Evolutionary conservation across 2,329 filamentous ascomycete genomes (phyloP).

Genomic region (Fusarium redolens): DNA sequence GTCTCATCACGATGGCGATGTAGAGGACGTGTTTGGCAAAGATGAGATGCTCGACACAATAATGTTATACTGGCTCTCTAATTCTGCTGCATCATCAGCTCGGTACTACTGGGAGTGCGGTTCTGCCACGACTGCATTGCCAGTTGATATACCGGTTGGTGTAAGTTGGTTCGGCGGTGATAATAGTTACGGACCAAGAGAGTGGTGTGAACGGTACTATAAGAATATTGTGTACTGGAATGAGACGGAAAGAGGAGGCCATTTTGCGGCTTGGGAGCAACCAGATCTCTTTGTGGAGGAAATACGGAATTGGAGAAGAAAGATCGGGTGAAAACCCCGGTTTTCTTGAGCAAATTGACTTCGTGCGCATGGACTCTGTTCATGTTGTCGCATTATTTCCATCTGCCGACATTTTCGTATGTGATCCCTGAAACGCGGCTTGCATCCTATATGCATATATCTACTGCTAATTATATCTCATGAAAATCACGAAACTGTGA

Average conservation of each 20-base stretch:
- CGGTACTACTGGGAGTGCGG: conserved; percentile 15
- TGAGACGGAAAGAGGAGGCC: background rate
- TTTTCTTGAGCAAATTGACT: too few species aligned
- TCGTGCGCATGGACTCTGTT: background rate
- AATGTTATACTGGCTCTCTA: conserved; percentile 20
- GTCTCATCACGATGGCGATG: conserved; percentile 9
- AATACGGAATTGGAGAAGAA: background rate
- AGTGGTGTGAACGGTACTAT: conserved; percentile 6
- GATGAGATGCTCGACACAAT: conserved; percentile 22
- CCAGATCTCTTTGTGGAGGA: background rate
- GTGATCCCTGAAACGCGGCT: background rate
- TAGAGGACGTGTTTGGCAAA: conserved; percentile 7
- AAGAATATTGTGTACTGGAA: background rate
- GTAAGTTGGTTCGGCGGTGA: conserved; percentile 19
- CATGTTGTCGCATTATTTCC: background rate
- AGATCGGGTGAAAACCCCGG: background rate
- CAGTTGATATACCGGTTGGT: conserved; percentile 1
- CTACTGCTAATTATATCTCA: too few species aligned
- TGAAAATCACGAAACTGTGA: background rate
- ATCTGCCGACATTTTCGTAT: background rate
- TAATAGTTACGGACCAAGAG: conserved; percentile 13
- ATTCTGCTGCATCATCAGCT: conserved; percentile 13
- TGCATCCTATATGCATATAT: background rate
- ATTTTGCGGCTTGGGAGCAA: conserved; percentile 9
- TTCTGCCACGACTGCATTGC: background rate